Base-by-base conservation (phyloP, 2,329 filamentous ascomycete species). In the Verticillium nubilum region DNA sequence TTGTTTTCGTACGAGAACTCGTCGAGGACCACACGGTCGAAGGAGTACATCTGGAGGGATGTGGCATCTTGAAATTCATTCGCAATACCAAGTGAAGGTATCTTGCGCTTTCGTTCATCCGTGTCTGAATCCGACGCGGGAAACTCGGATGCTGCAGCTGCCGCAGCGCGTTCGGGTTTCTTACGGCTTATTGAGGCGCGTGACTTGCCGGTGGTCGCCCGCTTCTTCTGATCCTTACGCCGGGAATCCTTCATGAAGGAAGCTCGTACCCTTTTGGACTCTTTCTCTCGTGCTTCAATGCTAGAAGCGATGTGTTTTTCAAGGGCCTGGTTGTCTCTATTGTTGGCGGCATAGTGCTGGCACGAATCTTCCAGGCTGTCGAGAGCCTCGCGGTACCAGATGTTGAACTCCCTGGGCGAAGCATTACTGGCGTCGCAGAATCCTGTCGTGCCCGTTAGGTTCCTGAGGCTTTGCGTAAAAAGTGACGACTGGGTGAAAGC, bases 1-100 rank as follows among this genome's bases (percentile, higher is more conserved):
- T 60, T 60, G 26, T 75, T 70, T 37, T 71, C 65, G 59, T 78
- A 79, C 0, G 77, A 76, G 62, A 75, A 78, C 60, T 80, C 77
- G 59, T 80, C 77, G 63, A 74, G 74, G 10, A 80, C 68, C 12
- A 78, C 65, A 4, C 76, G 70, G 19, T 70, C 61, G 33, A 69
- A 79, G 33, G 68, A 74, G 61, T 72, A 78, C 42, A 67, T 66
- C 60, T 79, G 74, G 0, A 79, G 64, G 2, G 73, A 58, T 6
- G 63, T 61, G 13, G 58, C 61, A 0, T 58, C 31, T 25, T 28
- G 9, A 25, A 53, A 53, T 4, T 29, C 52, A 3, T 27, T 29
- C 2, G 7, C 27, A 12, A 29, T 5, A 13, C 7, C 10, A 13
- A 19, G 4, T 10, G 52, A 15, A 5, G 37, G 9, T 5, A 23